Conservation (phyloP, 176 grass and related monocot genomes). For the Aegilops umbellulata region DNA sequence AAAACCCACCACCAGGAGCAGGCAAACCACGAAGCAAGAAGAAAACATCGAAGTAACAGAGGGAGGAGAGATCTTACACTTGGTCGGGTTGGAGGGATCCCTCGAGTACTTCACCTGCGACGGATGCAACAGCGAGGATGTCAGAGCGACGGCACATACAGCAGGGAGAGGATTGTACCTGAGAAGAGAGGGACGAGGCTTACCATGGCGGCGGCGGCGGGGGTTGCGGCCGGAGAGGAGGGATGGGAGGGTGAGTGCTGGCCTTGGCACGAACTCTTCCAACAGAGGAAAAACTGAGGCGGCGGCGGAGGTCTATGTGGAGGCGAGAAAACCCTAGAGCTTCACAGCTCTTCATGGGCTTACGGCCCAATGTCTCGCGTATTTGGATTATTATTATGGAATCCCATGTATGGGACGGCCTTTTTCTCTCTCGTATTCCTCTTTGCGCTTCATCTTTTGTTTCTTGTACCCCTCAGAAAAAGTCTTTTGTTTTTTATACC, state of each 20-base stretch:
- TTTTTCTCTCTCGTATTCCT: too few relatives aligned
- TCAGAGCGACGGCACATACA: background rate
- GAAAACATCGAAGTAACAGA: background rate
- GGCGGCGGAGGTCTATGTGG: conserved; percentile 16
- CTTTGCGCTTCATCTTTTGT: too few relatives aligned
- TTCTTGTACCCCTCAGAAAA: too few relatives aligned
- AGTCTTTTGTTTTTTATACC: too few relatives aligned
- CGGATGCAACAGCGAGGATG: background rate
- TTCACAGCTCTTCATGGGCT: background rate
- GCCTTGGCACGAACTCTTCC: conserved; percentile 12
- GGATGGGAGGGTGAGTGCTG: background rate
- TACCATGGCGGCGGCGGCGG: conserved; percentile 41
- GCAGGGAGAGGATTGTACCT: background rate
- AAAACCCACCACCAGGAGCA: background rate
- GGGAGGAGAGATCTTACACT: conserved; percentile 46
- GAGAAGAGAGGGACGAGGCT: background rate
- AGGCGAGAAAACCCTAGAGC: conserved; percentile 35
- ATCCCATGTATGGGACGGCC: too few relatives aligned
- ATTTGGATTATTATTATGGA: too few relatives aligned
- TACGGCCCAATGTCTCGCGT: background rate
- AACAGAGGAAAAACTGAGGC: background rate
- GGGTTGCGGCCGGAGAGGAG: background rate
- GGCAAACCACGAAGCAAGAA: background rate
- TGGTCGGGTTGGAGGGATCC: conserved; percentile 63
- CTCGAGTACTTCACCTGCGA: conserved; percentile 78